Conservation (phyloP, 805 yeast species). For the Metschnikowia aberdeeniae region DNA sequence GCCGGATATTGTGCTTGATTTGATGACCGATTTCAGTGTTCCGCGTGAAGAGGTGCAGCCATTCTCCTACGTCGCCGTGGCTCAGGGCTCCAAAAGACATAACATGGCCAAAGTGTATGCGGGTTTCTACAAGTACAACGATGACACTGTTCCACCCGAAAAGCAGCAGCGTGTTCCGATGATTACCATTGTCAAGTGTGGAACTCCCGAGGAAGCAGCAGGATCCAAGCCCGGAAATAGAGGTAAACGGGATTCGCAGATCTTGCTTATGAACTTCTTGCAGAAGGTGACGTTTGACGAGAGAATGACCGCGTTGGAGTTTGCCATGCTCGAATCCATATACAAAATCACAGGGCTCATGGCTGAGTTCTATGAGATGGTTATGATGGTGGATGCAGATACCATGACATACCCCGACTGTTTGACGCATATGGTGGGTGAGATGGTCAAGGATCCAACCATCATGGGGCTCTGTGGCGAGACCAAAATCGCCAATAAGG, state of each 20-base stretch:
- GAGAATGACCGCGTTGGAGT: conserved; percentile 89
- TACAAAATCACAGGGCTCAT: conserved; percentile 84
- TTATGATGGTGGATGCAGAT: conserved; percentile 93
- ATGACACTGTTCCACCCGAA: conserved; percentile 66
- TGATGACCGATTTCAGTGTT: conserved; percentile 71
- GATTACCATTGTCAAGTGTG: conserved; percentile 77
- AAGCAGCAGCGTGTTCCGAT: conserved; percentile 86
- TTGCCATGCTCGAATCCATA: conserved; percentile 65
- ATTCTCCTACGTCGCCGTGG: conserved; percentile 90
- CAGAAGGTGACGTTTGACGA: conserved; percentile 88
- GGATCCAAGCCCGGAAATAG: conserved; percentile 79
- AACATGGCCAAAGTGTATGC: conserved; percentile 97
- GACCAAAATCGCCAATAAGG: conserved; percentile 82
- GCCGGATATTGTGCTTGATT: conserved; percentile 80
- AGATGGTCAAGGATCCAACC: conserved; percentile 79
- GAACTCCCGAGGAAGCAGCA: conserved; percentile 73
- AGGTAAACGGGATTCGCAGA: conserved; percentile 94
- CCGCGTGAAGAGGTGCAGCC: conserved; percentile 76
- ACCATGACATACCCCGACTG: conserved; percentile 85
- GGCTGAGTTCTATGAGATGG: conserved; percentile 76
- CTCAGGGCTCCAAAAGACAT: conserved; percentile 90
- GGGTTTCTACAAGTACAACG: conserved; percentile 87
- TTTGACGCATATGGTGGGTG: conserved; percentile 83
- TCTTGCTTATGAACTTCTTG: conserved; percentile 83
- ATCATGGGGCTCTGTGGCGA: conserved; percentile 96